These are phyloP conservation scores for Eucalyptus erythrocorys DNA, from an alignment of 345 rosid genomes.

Conservation along the genomic window DNA sequence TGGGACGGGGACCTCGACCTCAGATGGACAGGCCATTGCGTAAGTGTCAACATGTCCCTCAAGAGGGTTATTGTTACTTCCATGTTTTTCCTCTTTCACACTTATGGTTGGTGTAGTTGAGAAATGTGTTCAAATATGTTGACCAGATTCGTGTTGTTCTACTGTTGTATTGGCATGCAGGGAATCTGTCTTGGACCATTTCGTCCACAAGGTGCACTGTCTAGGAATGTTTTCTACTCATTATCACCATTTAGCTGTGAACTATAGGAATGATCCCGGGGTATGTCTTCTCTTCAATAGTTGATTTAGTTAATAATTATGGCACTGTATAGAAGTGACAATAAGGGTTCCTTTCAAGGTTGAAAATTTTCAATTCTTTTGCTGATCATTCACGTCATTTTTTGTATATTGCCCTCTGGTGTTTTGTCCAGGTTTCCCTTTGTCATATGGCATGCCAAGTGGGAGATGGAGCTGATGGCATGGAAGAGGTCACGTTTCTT, in stretches of 20 bases:
- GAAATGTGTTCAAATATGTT: not conserved
- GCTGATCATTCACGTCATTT: not conserved
- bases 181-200: conserved; percentile 88
- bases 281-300: conserved; percentile 7
- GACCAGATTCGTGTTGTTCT: not conserved
- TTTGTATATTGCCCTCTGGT: not conserved
- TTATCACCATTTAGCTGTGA: conserved; percentile 80
- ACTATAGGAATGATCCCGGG: conserved; percentile 54
- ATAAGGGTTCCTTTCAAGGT: not conserved
- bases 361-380: not conserved
- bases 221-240: conserved; percentile 97
- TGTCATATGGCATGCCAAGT: conserved; percentile 92
- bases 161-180: conserved; percentile 14
- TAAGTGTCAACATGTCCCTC: conserved; percentile 11
- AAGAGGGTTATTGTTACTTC: not conserved
- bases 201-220: conserved; percentile 63
- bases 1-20: conserved; percentile 96
- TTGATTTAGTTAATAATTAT: not conserved
- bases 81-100: not conserved
- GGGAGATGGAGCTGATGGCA: conserved; percentile 52
- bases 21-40: conserved; percentile 99
- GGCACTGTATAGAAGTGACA: not conserved
- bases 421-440: conserved; percentile 54
- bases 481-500: conserved; percentile 86
- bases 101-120: not conserved